Conservation (phyloP, 345 rosid genomes). For the Lumnitzera racemosa region DNA sequence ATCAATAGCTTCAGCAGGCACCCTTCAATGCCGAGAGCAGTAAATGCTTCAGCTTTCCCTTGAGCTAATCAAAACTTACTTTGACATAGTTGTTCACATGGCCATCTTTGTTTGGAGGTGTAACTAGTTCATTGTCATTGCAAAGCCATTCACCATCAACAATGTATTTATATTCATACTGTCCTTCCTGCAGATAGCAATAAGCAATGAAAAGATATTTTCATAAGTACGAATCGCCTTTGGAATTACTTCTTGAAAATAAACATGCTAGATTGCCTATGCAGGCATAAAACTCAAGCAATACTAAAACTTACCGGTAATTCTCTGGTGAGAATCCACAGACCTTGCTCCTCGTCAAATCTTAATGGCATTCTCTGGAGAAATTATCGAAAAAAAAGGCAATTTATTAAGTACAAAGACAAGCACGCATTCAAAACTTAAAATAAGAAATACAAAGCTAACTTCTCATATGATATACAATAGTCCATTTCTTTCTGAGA, state of each 20-base stretch:
- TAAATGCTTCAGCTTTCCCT: neutral
- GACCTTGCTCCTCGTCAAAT: constrained; percentile 40
- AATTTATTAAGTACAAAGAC: neutral
- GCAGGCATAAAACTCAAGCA: neutral
- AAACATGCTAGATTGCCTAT: neutral
- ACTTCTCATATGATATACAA: too few relatives aligned
- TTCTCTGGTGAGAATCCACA: constrained; percentile 67
- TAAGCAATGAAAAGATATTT: neutral
- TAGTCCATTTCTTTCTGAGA: too few relatives aligned
- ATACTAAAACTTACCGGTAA: constrained; percentile 43
- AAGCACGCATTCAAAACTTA: neutral
- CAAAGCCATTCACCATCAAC: constrained; percentile 73
- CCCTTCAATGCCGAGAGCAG: neutral
- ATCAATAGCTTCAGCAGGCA: neutral
- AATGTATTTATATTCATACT: constrained; percentile 83
- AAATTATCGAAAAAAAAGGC: neutral
- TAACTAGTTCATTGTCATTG: constrained; percentile 51
- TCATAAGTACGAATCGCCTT: too few relatives aligned
- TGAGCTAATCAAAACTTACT: constrained; percentile 28
- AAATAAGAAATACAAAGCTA: neutral
- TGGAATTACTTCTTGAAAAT: neutral
- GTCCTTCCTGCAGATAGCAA: constrained; percentile 65
- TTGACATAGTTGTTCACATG: constrained; percentile 68
- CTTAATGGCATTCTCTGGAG: constrained; percentile 65
- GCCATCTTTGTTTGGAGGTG: constrained; percentile 67